Conservation (phyloP, 116 monocot genomes). For the Phalaenopsis hybrid region DNA sequence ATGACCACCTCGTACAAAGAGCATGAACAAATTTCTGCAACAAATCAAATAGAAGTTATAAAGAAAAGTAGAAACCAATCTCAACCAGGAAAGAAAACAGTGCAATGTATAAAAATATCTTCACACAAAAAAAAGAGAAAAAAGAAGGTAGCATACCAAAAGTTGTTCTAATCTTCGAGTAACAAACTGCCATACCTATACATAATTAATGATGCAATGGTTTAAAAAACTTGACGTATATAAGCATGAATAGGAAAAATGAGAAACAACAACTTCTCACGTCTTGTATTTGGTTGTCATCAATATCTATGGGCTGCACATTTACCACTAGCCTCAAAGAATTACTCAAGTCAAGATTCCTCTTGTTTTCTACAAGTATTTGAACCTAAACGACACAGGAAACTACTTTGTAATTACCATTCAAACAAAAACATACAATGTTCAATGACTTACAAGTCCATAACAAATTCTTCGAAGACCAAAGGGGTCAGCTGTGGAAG, state of each 20-base stretch:
- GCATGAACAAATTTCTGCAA: background rate
- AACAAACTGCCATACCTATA: slow-evolving; percentile 79
- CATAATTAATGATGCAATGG: background rate
- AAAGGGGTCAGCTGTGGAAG: slow-evolving; percentile 89
- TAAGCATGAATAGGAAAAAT: background rate
- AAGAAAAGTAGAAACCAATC: background rate
- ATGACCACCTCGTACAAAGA: background rate
- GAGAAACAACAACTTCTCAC: slow-evolving; percentile 27
- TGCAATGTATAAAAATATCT: background rate
- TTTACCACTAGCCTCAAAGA: slow-evolving; percentile 61
- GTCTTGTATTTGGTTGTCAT: slow-evolving; percentile 35
- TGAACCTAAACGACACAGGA: slow-evolving; percentile 59
- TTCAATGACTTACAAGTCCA: slow-evolving; percentile 68
- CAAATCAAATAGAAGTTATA: background rate
- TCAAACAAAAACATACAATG: slow-evolving; percentile 4
- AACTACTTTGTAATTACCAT: background rate
- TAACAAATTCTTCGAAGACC: slow-evolving; percentile 92
- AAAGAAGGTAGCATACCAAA: slow-evolving; percentile 45
- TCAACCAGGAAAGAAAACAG: background rate
- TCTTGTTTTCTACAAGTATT: slow-evolving; percentile 83
- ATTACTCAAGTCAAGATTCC: slow-evolving; percentile 58
- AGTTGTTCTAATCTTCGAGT: slow-evolving; percentile 86
- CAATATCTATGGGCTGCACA: slow-evolving; percentile 69
- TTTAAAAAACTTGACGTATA: background rate
- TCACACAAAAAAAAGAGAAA: background rate